Conservation (phyloP, 306 rosid species). For the Argentina anserina region DNA sequence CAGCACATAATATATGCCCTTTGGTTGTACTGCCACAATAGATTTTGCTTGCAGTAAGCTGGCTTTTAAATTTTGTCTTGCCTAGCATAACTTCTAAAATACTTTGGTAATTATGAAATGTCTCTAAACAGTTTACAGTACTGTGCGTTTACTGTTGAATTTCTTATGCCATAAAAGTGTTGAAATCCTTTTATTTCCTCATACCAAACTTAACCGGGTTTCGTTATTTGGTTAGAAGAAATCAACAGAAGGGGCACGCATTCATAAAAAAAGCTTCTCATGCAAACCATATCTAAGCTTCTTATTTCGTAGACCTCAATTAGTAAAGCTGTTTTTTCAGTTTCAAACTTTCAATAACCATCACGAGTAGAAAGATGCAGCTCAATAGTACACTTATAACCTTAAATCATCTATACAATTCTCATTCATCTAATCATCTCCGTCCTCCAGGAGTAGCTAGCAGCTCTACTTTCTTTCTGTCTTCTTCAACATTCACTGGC, state of each 20-base stretch:
- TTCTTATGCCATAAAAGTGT: no score
- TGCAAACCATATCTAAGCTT: neutral
- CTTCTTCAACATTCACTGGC: neutral
- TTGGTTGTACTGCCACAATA: constrained; percentile 34
- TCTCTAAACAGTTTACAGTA: no score
- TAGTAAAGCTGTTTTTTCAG: neutral
- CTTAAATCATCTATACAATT: no score
- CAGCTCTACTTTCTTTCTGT: neutral
- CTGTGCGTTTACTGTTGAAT: no score
- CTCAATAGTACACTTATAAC: no score
- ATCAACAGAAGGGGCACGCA: no score
- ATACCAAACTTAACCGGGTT: no score
- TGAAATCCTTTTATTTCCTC: no score
- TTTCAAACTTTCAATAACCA: neutral
- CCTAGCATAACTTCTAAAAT: constrained; percentile 27
- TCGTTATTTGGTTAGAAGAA: no score
- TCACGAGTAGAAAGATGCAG: neutral
- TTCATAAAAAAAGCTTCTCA: neutral
- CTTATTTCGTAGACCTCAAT: neutral
- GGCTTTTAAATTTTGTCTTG: constrained; percentile 46
- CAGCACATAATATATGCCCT: constrained; percentile 34
- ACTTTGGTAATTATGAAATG: constrained; percentile 36
- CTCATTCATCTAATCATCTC: no score
- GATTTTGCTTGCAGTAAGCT: constrained; percentile 42
- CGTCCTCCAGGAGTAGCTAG: no score